Base-by-base conservation (phyloP, 768 basidiomycete genomes). In the Lentinula lateritia region DNA sequence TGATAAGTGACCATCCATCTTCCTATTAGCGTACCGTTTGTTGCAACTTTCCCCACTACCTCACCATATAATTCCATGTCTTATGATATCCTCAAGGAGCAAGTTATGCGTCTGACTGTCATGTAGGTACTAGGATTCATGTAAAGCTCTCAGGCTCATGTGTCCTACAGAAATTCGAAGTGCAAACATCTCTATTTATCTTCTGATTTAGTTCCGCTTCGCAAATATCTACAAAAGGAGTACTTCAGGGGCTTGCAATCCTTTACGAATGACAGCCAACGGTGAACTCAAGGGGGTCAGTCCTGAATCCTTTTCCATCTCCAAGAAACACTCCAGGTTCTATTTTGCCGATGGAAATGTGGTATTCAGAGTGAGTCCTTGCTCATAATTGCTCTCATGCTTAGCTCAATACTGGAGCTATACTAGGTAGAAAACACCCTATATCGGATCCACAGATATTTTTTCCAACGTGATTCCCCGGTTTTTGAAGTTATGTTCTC, bases 341-440 rank as follows among this genome's bases (percentile, higher is more conserved):
- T 74, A 74, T 57, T 62, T 72, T 58, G 64, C 62, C 12, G 69
- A 71, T 12, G 73, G 73, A 42, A 70, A 74, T 58, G 66, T 73
- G 38, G 70, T 74, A 2, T 74, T 75, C 38, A 70, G 68, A 63
- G 74, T 72, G 58, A 39, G 67, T 62, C 34, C 9, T 42, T 15
- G 20, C 23, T 12, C 45, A 8, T 48, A 2, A 7, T 23, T n/a
- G 10, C 23, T n/a, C 45, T 8, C 16, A 16, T 15, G n/a, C 16
- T 16, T 10, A 48, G 1, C 9, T 48, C 6, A n/a, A 7, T 42
- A n/a, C 28, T 39, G 20, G 35, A 39, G 15, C 42, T 52, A 18
- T 66, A 23, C 23, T 23, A 85, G 84, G 83, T 84, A 13, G 83
- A 83, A 63, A 78, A 81, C 58, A 77, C 74, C 10, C 70, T 85